Evolutionary conservation across 306 rosid species (phyloP), one percentile per base, ranked within the genome.

Genomic region (Lathyrus aphaca): DNA sequence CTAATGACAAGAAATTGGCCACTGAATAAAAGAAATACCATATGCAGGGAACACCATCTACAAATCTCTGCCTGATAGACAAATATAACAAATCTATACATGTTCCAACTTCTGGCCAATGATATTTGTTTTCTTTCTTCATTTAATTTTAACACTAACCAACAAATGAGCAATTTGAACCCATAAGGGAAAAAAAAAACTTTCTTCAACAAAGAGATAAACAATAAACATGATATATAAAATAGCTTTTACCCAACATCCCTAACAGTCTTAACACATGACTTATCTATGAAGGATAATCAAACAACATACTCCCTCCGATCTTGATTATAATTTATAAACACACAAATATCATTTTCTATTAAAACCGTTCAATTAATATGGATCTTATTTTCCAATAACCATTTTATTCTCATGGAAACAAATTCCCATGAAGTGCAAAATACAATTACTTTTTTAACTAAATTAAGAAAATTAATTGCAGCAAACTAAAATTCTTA

Each of bases 121-220:
- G 64, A 17, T 54, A 27, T 29, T 49, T 71, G 59, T 61, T 49
- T 42, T 51, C 18, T 40, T 53, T 54, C 10, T 54, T 23, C 3
- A 14, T 38, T 8, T 38, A 46, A 18, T 46, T 64, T 44, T 46
- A 6, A 45, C 14, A 37, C 12, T 16, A 54, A 16, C 69, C 45
- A 61, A 64, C 45, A 65, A 49, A 49, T 49, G 51, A 17, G 51
- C 68, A 78, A 27, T 58, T 57, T 54, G 10, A 56, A 72, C 59
- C 25, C 30, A 64, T 8, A 25, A 21, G 61, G 54, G 14, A 54
- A 5, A 55, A 50, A 63, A 7, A 15, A 16, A 10, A 6, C 11
- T 59, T 56, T 48, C 10, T 56, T 48, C 10, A 46, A 25, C 61
- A 40, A 55, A 40, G 25, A 73, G 19, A 57, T n/a, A 17, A 43